phyloP scores from a whole-genome alignment of 2,329 filamentous ascomycete species.

The Fusarium oligoseptatum region DNA sequence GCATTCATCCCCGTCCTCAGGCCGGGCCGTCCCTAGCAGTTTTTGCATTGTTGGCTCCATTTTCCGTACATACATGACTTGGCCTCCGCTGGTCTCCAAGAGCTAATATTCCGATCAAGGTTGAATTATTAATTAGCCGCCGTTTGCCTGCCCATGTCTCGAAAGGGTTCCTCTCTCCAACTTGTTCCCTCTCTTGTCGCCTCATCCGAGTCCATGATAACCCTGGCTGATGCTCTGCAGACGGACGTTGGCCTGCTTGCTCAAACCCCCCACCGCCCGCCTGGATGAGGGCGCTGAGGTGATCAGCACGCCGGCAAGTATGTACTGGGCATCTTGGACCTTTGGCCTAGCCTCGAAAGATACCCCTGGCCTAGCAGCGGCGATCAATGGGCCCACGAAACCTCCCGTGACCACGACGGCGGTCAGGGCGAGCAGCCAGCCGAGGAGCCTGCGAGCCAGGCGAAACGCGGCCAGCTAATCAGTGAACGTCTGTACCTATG shows the following conservation, averaged over 20 bases:
- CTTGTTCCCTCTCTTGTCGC: slow-evolving; percentile 24
- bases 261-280: slow-evolving; percentile 24
- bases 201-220: slow-evolving; percentile 9
- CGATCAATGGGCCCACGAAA: slow-evolving; percentile 44
- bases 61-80: slow-evolving; percentile 18
- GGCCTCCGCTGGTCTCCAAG: slow-evolving; percentile 27
- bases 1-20: slow-evolving; percentile 37
- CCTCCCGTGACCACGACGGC: slow-evolving; percentile 45
- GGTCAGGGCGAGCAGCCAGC: slow-evolving; percentile 41
- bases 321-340: slow-evolving; percentile 19
- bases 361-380: slow-evolving; percentile 43
- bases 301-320: slow-evolving; percentile 30
- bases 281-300: slow-evolving; percentile 26
- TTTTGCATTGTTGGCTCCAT: slow-evolving; percentile 25
- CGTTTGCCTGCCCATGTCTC: slow-evolving; percentile 27
- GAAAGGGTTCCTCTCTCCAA: not conserved
- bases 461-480: slow-evolving; percentile 40
- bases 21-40: slow-evolving; percentile 49
- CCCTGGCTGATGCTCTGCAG: slow-evolving; percentile 13
- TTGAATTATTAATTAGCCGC: slow-evolving; percentile 39
- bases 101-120: slow-evolving; percentile 22
- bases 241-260: slow-evolving; percentile 27
- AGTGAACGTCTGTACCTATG: slow-evolving; percentile 48
- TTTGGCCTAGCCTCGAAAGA: slow-evolving; percentile 25
- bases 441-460: slow-evolving; percentile 28